Conservation (phyloP, 2,329 filamentous ascomycete genomes). For the Phialocephala sp. region DNA sequence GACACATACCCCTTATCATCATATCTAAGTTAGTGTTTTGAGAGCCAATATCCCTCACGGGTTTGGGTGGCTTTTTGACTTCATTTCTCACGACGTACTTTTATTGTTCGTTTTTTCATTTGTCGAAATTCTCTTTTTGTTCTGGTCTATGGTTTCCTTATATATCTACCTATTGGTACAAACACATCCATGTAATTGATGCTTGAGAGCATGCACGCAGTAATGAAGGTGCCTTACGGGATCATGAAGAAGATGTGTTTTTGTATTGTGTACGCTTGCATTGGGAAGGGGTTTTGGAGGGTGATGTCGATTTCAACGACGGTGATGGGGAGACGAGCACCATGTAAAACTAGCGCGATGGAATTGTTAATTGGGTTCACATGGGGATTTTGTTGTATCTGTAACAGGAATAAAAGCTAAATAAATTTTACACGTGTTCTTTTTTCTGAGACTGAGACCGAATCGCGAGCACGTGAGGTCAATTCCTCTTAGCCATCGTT, state of each 20-base stretch:
- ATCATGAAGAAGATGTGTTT: slow-evolving; percentile 30
- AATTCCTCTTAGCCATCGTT: not conserved
- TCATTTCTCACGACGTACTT: slow-evolving; percentile 17
- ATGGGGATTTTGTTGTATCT: slow-evolving; percentile 20
- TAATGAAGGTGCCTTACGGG: slow-evolving; percentile 31
- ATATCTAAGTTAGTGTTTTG: slow-evolving; percentile 16
- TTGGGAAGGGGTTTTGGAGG: slow-evolving; percentile 25
- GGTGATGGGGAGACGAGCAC: slow-evolving; percentile 16
- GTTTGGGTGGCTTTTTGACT: slow-evolving; percentile 28
- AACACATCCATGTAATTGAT: slow-evolving; percentile 25
- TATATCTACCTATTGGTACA: not conserved
- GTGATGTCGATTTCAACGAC: not conserved
- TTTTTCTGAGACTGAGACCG: not conserved
- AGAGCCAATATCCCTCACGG: slow-evolving; percentile 33
- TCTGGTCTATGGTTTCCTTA: slow-evolving; percentile 15
- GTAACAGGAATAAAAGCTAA: slow-evolving; percentile 26
- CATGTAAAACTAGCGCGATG: slow-evolving; percentile 28
- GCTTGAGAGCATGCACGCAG: slow-evolving; percentile 27
- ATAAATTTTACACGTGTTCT: slow-evolving; percentile 13
- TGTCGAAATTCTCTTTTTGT: slow-evolving; percentile 25
- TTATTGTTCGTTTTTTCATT: slow-evolving; percentile 9
- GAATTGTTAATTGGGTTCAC: slow-evolving; percentile 23
- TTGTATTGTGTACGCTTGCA: slow-evolving; percentile 32
- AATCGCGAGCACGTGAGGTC: not conserved
- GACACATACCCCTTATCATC: slow-evolving; percentile 20